Evolutionary conservation across 2,329 filamentous ascomycete species (phyloP), one percentile per base, ranked within the genome.

Genomic region (Cladorrhinum sp.): DNA sequence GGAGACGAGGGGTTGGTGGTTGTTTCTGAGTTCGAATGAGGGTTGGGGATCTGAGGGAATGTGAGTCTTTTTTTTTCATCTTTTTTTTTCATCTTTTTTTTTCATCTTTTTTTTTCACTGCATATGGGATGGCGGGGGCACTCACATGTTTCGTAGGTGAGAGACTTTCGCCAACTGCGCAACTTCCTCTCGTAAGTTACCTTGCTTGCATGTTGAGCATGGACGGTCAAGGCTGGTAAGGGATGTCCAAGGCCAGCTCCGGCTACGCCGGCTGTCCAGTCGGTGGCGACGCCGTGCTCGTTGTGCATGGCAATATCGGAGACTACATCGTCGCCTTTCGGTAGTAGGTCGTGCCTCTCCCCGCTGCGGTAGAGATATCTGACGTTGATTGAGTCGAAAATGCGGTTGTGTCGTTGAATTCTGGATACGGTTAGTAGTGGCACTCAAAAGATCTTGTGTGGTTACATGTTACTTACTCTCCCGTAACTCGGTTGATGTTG

Each of bases 171-270:
- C 68, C 66, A 69, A 58, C 68, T 69, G 46, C 58, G 63, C 49
- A 69, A 64, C 33, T 61, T 66, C 23, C 66, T 62, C 58, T 67
- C 63, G 52, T 69, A 69, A 10, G 66, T 63, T 8, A 69, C 53
- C 60, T 66, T 66, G 48, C 62, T 66, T 39, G 65, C 65, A 14
- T 66, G 64, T 60, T 65, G 63, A 1, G 62, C 67, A 14, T 69
- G 68, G 16, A 68, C 67, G 14, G 64, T 66, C 23, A 67, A 33
- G 4, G 57, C 63, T n/a, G 67, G 66, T 1, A 60, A 55, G 2
- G 59, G 36, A 49, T 59, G 49, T 26, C 60, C 58, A 18, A 18
- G 55, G 49, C n/a, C 48, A 24, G 57, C 62, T 7, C 59, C 58
- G 7, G 55, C 48, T 5, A 68, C 39, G 21, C 66, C 66, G 8